phyloP scores from a whole-genome alignment of 345 rosid species.

The Arabis hirsuta region DNA sequence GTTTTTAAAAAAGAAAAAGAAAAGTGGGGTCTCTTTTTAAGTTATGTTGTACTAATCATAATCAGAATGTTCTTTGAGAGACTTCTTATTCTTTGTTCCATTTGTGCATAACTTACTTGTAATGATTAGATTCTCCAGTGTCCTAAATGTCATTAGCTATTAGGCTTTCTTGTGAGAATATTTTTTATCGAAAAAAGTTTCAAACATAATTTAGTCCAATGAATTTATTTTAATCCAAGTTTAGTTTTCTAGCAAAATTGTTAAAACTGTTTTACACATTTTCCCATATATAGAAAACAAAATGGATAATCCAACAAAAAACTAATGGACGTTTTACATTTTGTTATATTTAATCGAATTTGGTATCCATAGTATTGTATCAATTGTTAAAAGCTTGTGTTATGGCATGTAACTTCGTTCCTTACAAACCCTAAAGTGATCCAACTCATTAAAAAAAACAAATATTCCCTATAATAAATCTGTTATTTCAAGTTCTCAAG shows the following conservation, averaged over 20 bases:
- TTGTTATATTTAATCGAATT: not conserved
- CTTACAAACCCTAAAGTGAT: conserved; percentile 1
- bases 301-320: not conserved
- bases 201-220: conserved; percentile 15
- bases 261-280: not conserved
- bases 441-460: not conserved
- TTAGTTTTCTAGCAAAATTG: not conserved
- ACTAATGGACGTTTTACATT: not conserved
- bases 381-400: not conserved
- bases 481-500: conserved; percentile 1
- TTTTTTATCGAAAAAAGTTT: not conserved
- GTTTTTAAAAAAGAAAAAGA: not conserved
- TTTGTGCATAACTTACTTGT: conserved; percentile 28
- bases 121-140: conserved; percentile 40
- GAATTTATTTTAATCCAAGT: not conserved
- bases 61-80: conserved; percentile 46
- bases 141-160: conserved; percentile 33
- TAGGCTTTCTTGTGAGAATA: conserved; percentile 19
- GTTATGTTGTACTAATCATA: conserved; percentile 42
- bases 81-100: conserved; percentile 40
- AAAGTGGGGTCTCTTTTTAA: conserved; percentile 41
- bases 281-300: not conserved
- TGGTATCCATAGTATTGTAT: not conserved
- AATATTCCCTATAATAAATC: not conserved
- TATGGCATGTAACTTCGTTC: not conserved